These are phyloP conservation scores for Raddia guianensis DNA, from an alignment of 176 grass and related monocot genomes.

Conservation along the genomic window DNA sequence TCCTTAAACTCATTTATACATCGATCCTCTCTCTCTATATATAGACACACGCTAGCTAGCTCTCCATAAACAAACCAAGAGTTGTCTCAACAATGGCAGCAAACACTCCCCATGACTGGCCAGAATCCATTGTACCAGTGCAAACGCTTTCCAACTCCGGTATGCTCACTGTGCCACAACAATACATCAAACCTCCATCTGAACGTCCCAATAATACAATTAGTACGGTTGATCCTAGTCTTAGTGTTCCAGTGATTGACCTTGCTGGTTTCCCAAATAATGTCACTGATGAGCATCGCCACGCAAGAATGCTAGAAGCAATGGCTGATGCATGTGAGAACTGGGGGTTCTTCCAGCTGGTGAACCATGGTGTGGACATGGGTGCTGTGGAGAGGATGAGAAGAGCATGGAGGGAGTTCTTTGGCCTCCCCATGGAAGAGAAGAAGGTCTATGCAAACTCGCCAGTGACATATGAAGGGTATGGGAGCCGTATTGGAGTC, in stretches of 20 bases:
- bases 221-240: background rate
- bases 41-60: background rate
- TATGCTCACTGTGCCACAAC: slow-evolving; percentile 35
- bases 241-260: slow-evolving; percentile 62
- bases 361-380: slow-evolving; percentile 57
- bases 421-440: slow-evolving; percentile 51
- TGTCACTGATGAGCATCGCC: background rate
- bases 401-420: slow-evolving; percentile 71
- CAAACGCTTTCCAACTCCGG: slow-evolving; percentile 52
- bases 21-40: slow-evolving; percentile 38
- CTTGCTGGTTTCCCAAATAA: slow-evolving; percentile 27
- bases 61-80: slow-evolving; percentile 20
- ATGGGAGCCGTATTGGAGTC: slow-evolving; percentile 78
- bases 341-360: slow-evolving; percentile 85
- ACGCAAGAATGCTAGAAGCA: slow-evolving; percentile 19
- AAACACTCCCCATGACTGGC: slow-evolving; percentile 48
- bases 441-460: slow-evolving; percentile 60
- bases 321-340: slow-evolving; percentile 57
- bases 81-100: slow-evolving; percentile 20
- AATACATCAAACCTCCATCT: slow-evolving; percentile 57
- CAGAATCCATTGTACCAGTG: slow-evolving; percentile 64
- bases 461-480: slow-evolving; percentile 69
- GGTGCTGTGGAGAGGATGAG: slow-evolving; percentile 46
- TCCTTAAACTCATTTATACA: background rate
- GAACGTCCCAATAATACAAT: slow-evolving; percentile 27